Conservation (phyloP, 352 stramenopile genomes). For the Lagenidium giganteum region DNA sequence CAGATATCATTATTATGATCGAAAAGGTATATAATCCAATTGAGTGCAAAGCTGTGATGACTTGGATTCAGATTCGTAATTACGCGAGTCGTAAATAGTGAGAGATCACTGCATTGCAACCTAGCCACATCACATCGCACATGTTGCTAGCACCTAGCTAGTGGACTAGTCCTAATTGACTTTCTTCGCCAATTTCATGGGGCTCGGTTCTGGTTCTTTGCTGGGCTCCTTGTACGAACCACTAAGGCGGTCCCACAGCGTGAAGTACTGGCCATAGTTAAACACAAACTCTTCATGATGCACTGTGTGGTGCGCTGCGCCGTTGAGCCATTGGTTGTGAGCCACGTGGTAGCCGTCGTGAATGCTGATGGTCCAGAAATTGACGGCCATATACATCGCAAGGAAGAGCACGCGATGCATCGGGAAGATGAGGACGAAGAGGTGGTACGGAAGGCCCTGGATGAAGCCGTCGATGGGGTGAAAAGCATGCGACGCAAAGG, state of each 20-base stretch:
- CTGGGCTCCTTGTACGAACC: constrained; percentile 56
- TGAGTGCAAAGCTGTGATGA: too few species aligned
- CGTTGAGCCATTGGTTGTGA: constrained; percentile 60
- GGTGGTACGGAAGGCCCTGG: constrained; percentile 60
- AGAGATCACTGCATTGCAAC: too few species aligned
- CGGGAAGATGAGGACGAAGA: constrained; percentile 64
- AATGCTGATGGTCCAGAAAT: constrained; percentile 81
- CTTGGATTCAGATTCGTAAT: too few species aligned
- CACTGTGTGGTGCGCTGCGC: constrained; percentile 52
- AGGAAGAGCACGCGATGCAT: constrained; percentile 59
- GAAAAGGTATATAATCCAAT: too few species aligned
- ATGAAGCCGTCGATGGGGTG: constrained; percentile 68
- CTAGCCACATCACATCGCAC: too few species aligned
- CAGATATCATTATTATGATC: too few species aligned
- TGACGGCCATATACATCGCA: constrained; percentile 50
- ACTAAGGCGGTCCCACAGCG: constrained; percentile 61
- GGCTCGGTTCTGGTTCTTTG: too few species aligned
- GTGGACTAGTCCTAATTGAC: too few species aligned
- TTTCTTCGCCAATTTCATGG: too few species aligned
- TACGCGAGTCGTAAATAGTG: too few species aligned
- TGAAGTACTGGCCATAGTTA: constrained; percentile 79
- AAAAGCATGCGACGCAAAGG: constrained; percentile 72
- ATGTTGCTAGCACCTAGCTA: too few species aligned
- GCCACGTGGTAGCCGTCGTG: constrained; percentile 55
- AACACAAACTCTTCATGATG: constrained; percentile 67